These are phyloP conservation scores for Tausonia pullulans DNA, from an alignment of 1,284 basidiomycete species.

Conservation along the genomic window DNA sequence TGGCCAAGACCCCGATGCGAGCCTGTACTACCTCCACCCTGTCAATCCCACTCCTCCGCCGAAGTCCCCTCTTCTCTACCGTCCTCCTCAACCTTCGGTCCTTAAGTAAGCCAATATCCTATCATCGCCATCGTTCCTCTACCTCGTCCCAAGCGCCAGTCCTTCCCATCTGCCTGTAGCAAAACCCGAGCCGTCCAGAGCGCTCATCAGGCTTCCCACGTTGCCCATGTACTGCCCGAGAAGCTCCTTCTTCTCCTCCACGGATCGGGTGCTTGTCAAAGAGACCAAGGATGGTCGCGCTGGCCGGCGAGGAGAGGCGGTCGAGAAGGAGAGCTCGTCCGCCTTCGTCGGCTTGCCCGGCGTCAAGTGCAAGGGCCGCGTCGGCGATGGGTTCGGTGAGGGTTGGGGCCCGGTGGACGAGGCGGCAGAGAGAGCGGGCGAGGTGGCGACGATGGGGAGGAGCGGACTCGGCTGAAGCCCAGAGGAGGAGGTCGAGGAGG, in stretches of 20 bases:
- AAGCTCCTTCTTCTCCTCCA: constrained; percentile 8
- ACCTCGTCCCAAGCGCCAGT: too few species aligned
- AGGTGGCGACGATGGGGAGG: not conserved
- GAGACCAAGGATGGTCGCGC: too few species aligned
- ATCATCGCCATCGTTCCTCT: too few species aligned
- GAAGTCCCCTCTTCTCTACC: too few species aligned
- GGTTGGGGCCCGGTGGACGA: not conserved
- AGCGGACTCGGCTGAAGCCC: not conserved
- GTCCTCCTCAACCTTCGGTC: too few species aligned
- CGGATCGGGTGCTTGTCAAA: not conserved
- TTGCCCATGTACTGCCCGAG: constrained; percentile 1
- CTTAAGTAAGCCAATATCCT: too few species aligned
- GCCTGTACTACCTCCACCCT: too few species aligned
- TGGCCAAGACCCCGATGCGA: too few species aligned
- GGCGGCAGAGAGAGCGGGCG: not conserved
- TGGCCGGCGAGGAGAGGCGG: not conserved
- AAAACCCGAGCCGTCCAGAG: not conserved
- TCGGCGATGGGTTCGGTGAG: not conserved
- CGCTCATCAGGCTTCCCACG: constrained; percentile 6
- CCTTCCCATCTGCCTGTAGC: too few species aligned
- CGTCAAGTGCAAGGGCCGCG: not conserved
- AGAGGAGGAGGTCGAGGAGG: not conserved
- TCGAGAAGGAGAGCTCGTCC: not conserved
- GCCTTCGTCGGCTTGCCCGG: not conserved
- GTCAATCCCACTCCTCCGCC: too few species aligned